Evolutionary conservation across 768 basidiomycete species (phyloP), one percentile per base, ranked within the genome.

Genomic region (Imleria badia): DNA sequence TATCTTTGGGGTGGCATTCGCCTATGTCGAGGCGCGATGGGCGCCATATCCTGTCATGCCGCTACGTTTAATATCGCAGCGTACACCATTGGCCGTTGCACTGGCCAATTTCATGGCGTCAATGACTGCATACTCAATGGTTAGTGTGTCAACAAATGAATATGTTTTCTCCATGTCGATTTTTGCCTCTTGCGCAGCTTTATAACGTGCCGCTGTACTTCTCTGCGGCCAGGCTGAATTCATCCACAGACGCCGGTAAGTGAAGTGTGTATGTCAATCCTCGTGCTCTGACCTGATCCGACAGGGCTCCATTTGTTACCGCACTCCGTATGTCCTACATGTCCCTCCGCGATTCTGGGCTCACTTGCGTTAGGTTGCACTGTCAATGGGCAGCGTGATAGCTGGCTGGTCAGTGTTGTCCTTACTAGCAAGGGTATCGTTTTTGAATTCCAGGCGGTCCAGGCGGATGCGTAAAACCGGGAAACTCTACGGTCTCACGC

Each of bases 131-230:
- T 94, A 90, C 68, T 91, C 90, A 1, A 87, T 84, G 83, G 89
- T 85, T 69, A 65, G 74, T 60, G 39, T 34, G 9, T 26, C 19
- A 46, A 51, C 53, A 48, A 36, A 39, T 22, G 30, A 42, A 29
- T 7, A 17, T 6, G 20, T 30, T 38, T 19, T 22, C n/a, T 36
- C 39, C 46, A 39, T 40, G 46, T 52, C 63, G 30, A 56, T n/a
- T 1, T 17, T 45, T 49, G 6, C 36, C 39, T 40, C 22, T 22
- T 58, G 36, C 62, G 42, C 56, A 80, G 91, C 78, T 97, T 20
- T 95, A 94, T 70, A 94, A 92, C 67, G 78, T 91, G 26, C 93
- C 94, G 7, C 70, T 96, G 81, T 96, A 90, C 74, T 96, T 94
- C 66, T 84, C 88, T 55, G 87, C 91, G 19, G 94, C 94, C 35